These are phyloP conservation scores for Marasmius fiardii DNA, from an alignment of 1,284 basidiomycete species.

Conservation along the genomic window DNA sequence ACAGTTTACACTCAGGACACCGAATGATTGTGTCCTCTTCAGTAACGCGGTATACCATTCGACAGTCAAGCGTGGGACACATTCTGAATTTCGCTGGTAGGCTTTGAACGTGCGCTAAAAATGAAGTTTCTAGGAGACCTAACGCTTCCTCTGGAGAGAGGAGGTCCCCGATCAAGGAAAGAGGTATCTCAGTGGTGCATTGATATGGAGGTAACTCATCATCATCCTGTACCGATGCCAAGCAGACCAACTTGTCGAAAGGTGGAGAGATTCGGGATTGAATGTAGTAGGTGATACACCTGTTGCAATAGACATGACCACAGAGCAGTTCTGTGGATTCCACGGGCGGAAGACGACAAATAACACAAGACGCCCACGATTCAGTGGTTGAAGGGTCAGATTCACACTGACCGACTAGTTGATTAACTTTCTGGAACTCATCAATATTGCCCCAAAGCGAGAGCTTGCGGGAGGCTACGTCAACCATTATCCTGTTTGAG, in stretches of 20 bases:
- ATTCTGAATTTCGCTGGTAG: constrained; percentile 3
- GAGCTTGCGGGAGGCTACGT: constrained; percentile 31
- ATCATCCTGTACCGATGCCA: constrained; percentile 23
- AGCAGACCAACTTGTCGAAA: constrained; percentile 30
- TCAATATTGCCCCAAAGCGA: constrained; percentile 33
- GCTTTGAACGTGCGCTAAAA: constrained; percentile 7
- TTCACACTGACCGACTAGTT: constrained; percentile 5
- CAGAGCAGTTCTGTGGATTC: constrained; percentile 39
- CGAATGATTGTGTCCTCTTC: constrained; percentile 22
- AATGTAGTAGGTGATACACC: constrained; percentile 44
- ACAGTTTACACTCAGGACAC: constrained; percentile 22
- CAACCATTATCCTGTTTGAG: constrained; percentile 34
- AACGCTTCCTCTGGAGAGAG: constrained; percentile 7
- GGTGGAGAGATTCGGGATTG: constrained; percentile 23
- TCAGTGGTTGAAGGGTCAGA: background rate
- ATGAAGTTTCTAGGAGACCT: constrained; percentile 12
- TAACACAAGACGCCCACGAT: background rate
- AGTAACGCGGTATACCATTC: constrained; percentile 23
- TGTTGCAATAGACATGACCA: constrained; percentile 45
- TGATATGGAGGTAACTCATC: constrained; percentile 6
- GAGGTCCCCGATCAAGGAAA: constrained; percentile 3
- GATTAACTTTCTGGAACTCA: constrained; percentile 11
- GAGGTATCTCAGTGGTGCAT: constrained; percentile 9
- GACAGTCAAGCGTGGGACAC: constrained; percentile 25
- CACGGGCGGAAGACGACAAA: constrained; percentile 31